phyloP scores from a whole-genome alignment of 371 early-diverging fungal genomes.

The Apophysomyces sp. region DNA sequence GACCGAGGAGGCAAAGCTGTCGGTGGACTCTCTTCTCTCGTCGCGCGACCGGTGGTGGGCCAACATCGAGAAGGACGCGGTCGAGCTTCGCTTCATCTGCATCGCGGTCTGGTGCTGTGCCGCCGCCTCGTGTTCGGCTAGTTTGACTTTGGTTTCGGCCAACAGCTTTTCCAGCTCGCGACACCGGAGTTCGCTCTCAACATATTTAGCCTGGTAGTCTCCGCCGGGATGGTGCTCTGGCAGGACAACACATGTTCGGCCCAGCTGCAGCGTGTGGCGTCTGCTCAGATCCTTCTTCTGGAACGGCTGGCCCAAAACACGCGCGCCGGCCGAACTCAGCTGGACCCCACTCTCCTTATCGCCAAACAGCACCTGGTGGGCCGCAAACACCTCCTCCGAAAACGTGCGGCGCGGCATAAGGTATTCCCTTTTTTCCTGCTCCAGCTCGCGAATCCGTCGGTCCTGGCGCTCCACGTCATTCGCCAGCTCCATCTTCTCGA shows the following conservation, averaged over 20 bases:
- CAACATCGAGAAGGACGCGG: conserved; percentile 26
- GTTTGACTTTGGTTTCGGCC: conserved; percentile 47
- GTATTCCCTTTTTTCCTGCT: conserved; percentile 41
- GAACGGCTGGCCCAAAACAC: not conserved
- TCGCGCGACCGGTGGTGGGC: conserved; percentile 11
- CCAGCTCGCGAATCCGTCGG: conserved; percentile 21
- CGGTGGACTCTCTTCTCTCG: conserved; percentile 26
- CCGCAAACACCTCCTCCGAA: conserved; percentile 49
- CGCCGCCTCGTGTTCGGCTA: conserved; percentile 42
- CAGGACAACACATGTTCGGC: not conserved
- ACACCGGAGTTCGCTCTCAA: conserved; percentile 47
- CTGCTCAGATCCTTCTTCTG: conserved; percentile 9
- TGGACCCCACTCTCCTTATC: not conserved
- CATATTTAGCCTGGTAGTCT: conserved; percentile 36
- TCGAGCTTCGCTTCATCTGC: conserved; percentile 23
- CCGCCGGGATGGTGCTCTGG: not conserved
- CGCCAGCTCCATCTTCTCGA: conserved; percentile 33
- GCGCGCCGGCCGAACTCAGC: not conserved
- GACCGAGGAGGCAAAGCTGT: conserved; percentile 40
- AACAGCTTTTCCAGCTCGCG: conserved; percentile 49
- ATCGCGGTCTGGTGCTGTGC: conserved; percentile 7
- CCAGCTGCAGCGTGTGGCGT: conserved; percentile 21
- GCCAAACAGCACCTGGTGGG: conserved; percentile 38
- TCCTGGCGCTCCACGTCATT: conserved; percentile 35
- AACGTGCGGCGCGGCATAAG: conserved; percentile 41